phyloP scores from a whole-genome alignment of 164 flowering plant species.

The Cinnamomum micranthum region DNA sequence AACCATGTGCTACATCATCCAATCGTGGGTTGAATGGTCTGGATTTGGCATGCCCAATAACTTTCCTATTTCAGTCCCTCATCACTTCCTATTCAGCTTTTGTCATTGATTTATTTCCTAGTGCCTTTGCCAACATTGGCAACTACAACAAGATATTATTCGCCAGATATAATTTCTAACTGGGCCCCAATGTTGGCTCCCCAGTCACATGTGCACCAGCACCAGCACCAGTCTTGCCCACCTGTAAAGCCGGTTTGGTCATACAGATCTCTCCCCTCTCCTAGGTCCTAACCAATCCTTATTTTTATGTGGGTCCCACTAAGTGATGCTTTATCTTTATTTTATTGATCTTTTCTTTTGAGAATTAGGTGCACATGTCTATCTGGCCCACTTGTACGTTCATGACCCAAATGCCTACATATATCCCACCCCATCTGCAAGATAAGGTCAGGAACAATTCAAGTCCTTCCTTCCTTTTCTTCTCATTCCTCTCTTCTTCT shows the following conservation, averaged over 20 bases:
- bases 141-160: not conserved
- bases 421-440: not conserved
- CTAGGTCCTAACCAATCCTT: not conserved
- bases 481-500: not conserved
- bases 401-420: not conserved
- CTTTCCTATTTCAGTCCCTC: not conserved
- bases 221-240: not conserved
- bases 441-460: not conserved
- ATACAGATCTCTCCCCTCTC: not conserved
- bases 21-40: not conserved
- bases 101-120: not conserved
- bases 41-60: not conserved
- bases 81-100: not conserved
- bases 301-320: not conserved
- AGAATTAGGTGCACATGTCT: constrained; percentile 6
- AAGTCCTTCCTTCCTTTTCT: not conserved
- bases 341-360: not conserved
- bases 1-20: not conserved
- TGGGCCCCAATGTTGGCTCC: not conserved
- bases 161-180: not conserved
- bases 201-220: constrained; percentile 3
- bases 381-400: not conserved
- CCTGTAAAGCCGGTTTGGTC: constrained; percentile 1
- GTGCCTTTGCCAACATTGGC: not conserved
- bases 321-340: not conserved